phyloP scores from a whole-genome alignment of 2,329 filamentous ascomycete species.

The Dendryphion nanum region DNA sequence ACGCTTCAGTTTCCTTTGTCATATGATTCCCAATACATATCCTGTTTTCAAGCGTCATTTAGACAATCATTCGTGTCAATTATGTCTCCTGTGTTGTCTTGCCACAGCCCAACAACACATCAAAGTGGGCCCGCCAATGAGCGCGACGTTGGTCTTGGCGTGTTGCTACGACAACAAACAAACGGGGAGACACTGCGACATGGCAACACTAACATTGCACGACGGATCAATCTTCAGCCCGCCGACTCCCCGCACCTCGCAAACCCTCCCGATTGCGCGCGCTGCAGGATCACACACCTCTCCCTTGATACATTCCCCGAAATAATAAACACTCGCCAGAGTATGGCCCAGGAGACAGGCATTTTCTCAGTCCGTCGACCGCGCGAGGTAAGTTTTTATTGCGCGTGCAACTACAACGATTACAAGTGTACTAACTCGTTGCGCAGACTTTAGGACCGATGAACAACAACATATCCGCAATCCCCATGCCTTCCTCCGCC shows the following conservation, averaged over 20 bases:
- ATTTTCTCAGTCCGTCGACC: slow-evolving; percentile 90
- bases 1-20: neutral
- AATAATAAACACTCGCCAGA: neutral
- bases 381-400: slow-evolving; percentile 71
- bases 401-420: slow-evolving; percentile 10
- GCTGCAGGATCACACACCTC: neutral
- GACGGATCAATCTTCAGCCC: neutral
- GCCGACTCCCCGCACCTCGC: neutral
- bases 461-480: slow-evolving; percentile 75
- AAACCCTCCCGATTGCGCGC: neutral
- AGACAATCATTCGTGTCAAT: too few relatives aligned
- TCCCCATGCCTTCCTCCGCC: slow-evolving; percentile 87
- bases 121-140: too few relatives aligned
- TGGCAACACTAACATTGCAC: slow-evolving; percentile 8
- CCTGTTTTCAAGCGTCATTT: neutral
- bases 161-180: slow-evolving; percentile 21
- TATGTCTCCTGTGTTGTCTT: too few relatives aligned
- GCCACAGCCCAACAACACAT: too few relatives aligned
- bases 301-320: neutral
- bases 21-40: neutral
- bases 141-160: slow-evolving; percentile 6
- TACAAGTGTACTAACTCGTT: slow-evolving; percentile 11
- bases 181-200: slow-evolving; percentile 24
- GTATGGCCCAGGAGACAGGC: slow-evolving; percentile 49
- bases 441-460: slow-evolving; percentile 79